Evolutionary conservation across 2,329 filamentous ascomycete species (phyloP).

Genomic region (Amylocarpus encephaloides): DNA sequence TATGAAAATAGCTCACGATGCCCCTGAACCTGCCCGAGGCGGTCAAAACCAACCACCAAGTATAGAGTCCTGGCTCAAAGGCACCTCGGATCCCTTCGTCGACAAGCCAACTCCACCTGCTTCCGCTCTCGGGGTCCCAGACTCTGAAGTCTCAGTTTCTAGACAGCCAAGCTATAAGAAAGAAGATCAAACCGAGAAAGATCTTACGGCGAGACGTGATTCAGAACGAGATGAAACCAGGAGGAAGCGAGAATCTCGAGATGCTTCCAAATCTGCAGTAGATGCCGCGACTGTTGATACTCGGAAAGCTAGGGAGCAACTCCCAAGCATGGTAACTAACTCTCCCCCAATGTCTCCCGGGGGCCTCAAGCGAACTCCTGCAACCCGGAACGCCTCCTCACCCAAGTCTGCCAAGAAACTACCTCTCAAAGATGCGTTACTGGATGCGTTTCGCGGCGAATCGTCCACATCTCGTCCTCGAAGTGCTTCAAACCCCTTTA

Average conservation of each 20-base stretch:
- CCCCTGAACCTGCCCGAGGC: conserved; percentile 48
- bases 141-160: conserved; percentile 28
- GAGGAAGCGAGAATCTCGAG: conserved; percentile 11
- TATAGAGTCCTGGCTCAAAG: conserved; percentile 60
- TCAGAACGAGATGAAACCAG: conserved; percentile 8
- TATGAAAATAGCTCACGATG: conserved; percentile 59
- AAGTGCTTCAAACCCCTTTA: conserved; percentile 18
- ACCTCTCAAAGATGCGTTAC: conserved; percentile 51
- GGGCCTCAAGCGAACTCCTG: conserved; percentile 49
- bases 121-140: conserved; percentile 30
- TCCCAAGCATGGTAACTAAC: conserved; percentile 23
- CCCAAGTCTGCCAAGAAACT: conserved; percentile 44
- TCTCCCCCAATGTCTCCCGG: conserved; percentile 25
- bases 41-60: conserved; percentile 52
- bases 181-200: conserved; percentile 18
- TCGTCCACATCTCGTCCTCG: conserved; percentile 35
- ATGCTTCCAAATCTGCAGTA: conserved; percentile 20
- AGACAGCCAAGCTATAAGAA: conserved; percentile 24
- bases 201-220: conserved; percentile 14
- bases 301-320: conserved; percentile 22
- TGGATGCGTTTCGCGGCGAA: conserved; percentile 57
- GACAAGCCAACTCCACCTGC: conserved; percentile 33
- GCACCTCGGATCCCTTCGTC: conserved; percentile 56
- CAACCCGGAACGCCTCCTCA: conserved; percentile 45
- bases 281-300: conserved; percentile 26